Conservation (phyloP, 495 filamentous ascomycete species). For the Penicillium odoratum region DNA sequence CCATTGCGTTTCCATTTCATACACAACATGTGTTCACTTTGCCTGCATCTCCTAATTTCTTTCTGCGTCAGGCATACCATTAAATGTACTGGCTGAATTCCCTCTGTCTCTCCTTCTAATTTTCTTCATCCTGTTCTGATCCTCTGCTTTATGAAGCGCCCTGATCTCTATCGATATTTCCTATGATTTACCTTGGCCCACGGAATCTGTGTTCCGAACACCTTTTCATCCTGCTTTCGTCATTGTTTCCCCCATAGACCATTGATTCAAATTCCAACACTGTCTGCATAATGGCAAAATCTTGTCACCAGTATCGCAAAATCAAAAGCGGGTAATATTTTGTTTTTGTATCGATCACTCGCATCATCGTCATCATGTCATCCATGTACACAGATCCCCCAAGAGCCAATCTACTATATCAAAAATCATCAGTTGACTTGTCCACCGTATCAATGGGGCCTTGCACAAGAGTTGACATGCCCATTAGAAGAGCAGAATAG, state of each 20-base stretch:
- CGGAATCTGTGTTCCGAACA: neutral
- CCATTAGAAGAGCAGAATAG: slow-evolving; percentile 75
- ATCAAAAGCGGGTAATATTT: neutral
- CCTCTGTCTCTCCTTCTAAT: slow-evolving; percentile 2
- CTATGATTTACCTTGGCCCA: neutral
- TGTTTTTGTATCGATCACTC: neutral
- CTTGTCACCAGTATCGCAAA: neutral
- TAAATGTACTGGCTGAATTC: slow-evolving; percentile 11
- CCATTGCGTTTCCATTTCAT: slow-evolving; percentile 23
- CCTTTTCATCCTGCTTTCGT: slow-evolving; percentile 1
- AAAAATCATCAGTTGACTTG: neutral
- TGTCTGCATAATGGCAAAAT: slow-evolving; percentile 7
- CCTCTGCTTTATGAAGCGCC: slow-evolving; percentile 8
- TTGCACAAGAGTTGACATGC: slow-evolving; percentile 18
- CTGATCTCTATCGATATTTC: slow-evolving; percentile 12
- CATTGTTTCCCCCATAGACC: slow-evolving; percentile 12
- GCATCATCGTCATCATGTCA: neutral
- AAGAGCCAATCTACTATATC: neutral
- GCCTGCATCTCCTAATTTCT: slow-evolving; percentile 18
- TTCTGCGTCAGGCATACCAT: slow-evolving; percentile 2
- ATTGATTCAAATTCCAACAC: slow-evolving; percentile 5
- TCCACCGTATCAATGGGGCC: neutral
- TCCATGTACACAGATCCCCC: neutral
- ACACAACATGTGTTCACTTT: slow-evolving; percentile 15
- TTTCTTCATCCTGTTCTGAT: slow-evolving; percentile 13